These are phyloP conservation scores for Borealophlyctis nickersoniae DNA, from an alignment of 192 early-diverging fungal species.

Conservation along the genomic window DNA sequence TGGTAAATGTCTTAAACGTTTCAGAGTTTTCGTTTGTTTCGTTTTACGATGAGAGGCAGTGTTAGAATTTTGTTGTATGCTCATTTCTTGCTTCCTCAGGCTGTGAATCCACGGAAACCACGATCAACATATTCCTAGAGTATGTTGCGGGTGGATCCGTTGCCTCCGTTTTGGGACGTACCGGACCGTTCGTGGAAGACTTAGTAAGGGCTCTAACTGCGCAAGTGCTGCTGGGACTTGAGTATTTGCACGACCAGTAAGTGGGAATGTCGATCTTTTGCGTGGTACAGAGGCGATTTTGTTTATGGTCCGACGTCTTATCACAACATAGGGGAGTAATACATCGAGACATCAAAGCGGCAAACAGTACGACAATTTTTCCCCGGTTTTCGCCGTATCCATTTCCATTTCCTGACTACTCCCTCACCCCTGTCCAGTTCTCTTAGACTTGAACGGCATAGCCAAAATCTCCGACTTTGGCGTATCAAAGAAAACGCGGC, in stretches of 20 bases:
- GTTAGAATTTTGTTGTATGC: background rate
- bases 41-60: background rate
- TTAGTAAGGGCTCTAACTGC: constrained; percentile 72
- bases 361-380: constrained; percentile 53
- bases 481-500: constrained; percentile 76
- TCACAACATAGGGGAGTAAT: constrained; percentile 65
- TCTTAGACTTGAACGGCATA: constrained; percentile 78
- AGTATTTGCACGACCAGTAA: constrained; percentile 76
- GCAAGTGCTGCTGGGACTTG: constrained; percentile 82
- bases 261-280: background rate
- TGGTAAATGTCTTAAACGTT: constrained; percentile 44
- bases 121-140: constrained; percentile 86
- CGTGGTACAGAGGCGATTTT: background rate
- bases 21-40: constrained; percentile 8
- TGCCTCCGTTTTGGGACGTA: constrained; percentile 70
- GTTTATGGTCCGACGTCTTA: background rate
- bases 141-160: constrained; percentile 94
- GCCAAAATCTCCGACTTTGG: constrained; percentile 97
- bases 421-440: constrained; percentile 17
- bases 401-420: constrained; percentile 70
- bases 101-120: constrained; percentile 64
- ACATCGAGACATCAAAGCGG: constrained; percentile 90
- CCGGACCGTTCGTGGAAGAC: constrained; percentile 78
- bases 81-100: constrained; percentile 47
- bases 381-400: constrained; percentile 52